Conservation (phyloP, 148 eudicot genomes). For the Mesembryanthemum crystallinum region DNA sequence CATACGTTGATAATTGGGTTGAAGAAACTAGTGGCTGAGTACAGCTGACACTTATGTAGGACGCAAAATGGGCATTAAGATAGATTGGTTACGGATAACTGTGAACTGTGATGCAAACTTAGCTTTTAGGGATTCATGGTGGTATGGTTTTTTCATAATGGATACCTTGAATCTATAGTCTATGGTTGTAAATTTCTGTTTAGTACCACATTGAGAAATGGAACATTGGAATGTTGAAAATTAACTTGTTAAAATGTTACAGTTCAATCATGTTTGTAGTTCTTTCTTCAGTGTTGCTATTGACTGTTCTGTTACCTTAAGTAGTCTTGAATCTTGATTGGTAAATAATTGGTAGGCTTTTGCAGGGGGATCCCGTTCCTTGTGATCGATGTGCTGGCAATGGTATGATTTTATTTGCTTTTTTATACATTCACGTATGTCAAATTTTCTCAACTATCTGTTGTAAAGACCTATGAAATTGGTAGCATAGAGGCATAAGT, state of each 20-base stretch:
- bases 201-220: not conserved
- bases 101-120: not conserved
- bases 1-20: too few relatives aligned
- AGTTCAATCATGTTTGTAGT: too few relatives aligned
- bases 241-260: too few relatives aligned
- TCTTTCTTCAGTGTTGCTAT: conserved; percentile 11
- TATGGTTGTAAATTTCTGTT: not conserved
- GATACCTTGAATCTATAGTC: not conserved
- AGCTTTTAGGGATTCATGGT: not conserved
- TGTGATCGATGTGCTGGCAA: conserved; percentile 88
- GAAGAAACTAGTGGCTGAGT: too few relatives aligned
- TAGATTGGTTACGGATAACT: not conserved
- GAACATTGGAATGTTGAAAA: too few relatives aligned
- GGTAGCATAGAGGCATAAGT: not conserved
- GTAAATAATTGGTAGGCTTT: conserved; percentile 36
- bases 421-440: not conserved
- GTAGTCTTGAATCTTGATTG: conserved; percentile 25
- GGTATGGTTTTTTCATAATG: not conserved
- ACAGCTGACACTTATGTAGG: not conserved
- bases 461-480: not conserved
- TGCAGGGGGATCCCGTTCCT: conserved; percentile 93
- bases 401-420: conserved; percentile 40
- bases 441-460: not conserved
- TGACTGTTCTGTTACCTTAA: not conserved
- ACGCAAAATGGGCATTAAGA: not conserved